Conservation (phyloP, 495 filamentous ascomycete species). For the Chaetomium fimeti region DNA sequence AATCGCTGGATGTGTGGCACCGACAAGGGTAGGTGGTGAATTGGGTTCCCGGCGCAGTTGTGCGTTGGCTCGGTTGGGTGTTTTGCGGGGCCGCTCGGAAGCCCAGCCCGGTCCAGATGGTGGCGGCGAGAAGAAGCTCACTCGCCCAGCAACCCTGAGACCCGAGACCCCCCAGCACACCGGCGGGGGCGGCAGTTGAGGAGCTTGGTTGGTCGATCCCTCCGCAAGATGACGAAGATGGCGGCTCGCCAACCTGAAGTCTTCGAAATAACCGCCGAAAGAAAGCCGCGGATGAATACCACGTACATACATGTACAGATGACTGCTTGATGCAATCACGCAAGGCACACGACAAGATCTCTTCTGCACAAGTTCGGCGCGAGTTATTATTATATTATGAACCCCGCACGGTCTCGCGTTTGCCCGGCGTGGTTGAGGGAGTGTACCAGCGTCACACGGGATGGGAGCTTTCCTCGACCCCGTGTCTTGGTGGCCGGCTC, state of each 20-base stretch:
- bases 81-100: constrained; percentile 16
- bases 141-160: too few relatives aligned
- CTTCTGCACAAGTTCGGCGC: background rate
- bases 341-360: background rate
- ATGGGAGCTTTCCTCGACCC: background rate
- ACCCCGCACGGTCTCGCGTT: background rate
- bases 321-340: background rate
- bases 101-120: constrained; percentile 16
- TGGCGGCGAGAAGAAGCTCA: background rate
- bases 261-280: constrained; percentile 3
- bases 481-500: constrained; percentile 18
- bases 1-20: constrained; percentile 13
- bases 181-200: constrained; percentile 7
- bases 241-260: constrained; percentile 11
- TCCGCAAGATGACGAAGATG: constrained; percentile 21
- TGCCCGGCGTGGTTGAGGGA: background rate
- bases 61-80: constrained; percentile 1
- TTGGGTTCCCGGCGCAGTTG: constrained; percentile 18
- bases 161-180: background rate
- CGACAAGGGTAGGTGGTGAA: constrained; percentile 16
- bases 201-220: background rate
- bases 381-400: constrained; percentile 12
- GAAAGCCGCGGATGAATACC: background rate
- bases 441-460: background rate
- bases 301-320: too few relatives aligned